Evolutionary conservation across 495 filamentous ascomycete species (phyloP).

Genomic region (Aspergillus asperescens): DNA sequence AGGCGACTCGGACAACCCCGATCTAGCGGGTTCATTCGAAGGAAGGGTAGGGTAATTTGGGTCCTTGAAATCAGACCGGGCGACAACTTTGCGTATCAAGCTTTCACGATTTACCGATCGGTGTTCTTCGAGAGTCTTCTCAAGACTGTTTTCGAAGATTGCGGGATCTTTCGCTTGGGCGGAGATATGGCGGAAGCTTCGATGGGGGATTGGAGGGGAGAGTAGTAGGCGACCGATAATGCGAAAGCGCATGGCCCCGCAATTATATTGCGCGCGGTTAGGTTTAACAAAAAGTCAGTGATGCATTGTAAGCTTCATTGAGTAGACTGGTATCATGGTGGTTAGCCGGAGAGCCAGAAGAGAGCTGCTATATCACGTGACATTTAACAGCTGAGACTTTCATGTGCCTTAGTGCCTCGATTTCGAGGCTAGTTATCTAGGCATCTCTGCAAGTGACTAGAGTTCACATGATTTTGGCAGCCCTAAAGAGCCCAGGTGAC

Average conservation of each 20-base stretch:
- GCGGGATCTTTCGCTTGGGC: slow-evolving; percentile 15
- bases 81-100: slow-evolving; percentile 35
- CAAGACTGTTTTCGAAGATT: slow-evolving; percentile 34
- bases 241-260: slow-evolving; percentile 27
- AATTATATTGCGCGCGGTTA: slow-evolving; percentile 2
- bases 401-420: neutral
- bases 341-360: neutral
- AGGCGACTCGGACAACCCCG: neutral
- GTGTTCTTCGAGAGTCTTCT: slow-evolving; percentile 49
- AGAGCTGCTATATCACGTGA: neutral
- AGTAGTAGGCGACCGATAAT: slow-evolving; percentile 12
- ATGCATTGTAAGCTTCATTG: slow-evolving; percentile 14
- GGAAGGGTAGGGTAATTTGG: slow-evolving; percentile 10
- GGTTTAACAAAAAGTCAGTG: too few relatives aligned
- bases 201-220: slow-evolving; percentile 9
- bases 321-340: slow-evolving; percentile 11
- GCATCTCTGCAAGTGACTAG: neutral
- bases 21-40: neutral
- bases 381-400: too few relatives aligned
- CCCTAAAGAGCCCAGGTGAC: neutral
- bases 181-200: slow-evolving; percentile 14
- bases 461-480: neutral
- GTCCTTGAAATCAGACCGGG: neutral
- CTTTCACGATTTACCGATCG: slow-evolving; percentile 42
- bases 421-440: neutral